Percentiles rank a stretch among this genome's conserved stretches.
phyloP scores from a whole-genome alignment of 2,329 filamentous ascomycete genomes.

The Gaeumannomyces tritici region DNA sequence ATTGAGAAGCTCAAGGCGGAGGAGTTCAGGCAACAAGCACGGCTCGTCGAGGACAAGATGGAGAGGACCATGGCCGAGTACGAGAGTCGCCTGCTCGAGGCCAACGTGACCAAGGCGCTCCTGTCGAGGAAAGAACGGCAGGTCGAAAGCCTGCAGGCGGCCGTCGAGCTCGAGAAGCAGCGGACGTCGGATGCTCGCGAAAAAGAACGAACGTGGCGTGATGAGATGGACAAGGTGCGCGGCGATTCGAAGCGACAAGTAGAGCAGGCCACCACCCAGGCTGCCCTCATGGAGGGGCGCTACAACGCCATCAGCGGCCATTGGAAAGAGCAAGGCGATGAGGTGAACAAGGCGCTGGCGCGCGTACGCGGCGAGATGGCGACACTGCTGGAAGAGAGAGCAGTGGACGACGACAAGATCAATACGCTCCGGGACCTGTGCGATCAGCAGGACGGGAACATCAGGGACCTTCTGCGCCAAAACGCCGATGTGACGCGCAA shows the following conservation, averaged over 20 bases:
- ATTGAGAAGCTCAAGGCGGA: conserved; percentile 57
- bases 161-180: conserved; percentile 55
- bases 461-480: conserved; percentile 48
- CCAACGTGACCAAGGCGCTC: conserved; percentile 60
- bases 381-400: conserved; percentile 44
- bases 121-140: conserved; percentile 66
- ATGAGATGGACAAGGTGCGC: conserved; percentile 52
- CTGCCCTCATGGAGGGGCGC: conserved; percentile 59
- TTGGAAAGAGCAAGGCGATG: conserved; percentile 56
- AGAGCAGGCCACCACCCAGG: conserved; percentile 54
- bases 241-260: conserved; percentile 52
- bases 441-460: conserved; percentile 63
- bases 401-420: conserved; percentile 53
- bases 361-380: conserved; percentile 44
- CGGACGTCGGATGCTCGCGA: conserved; percentile 49
- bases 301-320: conserved; percentile 59
- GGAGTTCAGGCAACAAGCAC: conserved; percentile 59
- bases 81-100: conserved; percentile 59
- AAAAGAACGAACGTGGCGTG: conserved; percentile 51
- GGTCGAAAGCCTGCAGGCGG: conserved; percentile 56
- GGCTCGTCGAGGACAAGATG: conserved; percentile 62
- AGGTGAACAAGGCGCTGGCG: conserved; percentile 42
- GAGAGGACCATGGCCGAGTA: conserved; percentile 59
- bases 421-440: conserved; percentile 56
- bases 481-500: conserved; percentile 51